Conservation (phyloP, 768 basidiomycete genomes). For the Coprinopsis cinerea region DNA sequence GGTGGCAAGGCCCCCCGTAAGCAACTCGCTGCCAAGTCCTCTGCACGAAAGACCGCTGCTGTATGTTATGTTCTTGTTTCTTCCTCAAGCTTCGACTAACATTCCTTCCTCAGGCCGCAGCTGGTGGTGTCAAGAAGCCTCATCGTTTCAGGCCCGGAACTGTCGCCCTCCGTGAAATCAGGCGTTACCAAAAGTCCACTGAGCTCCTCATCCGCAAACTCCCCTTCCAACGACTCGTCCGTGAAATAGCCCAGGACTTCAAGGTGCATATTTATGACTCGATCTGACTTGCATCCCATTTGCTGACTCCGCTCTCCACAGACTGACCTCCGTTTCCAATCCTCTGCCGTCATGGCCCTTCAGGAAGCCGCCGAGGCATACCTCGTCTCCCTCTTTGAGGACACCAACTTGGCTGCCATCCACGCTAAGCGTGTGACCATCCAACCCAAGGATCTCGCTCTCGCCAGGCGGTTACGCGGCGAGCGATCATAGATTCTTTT, state of each 20-base stretch:
- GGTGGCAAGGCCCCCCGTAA: constrained; percentile 84
- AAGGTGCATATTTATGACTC: constrained; percentile 83
- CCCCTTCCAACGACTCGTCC: constrained; percentile 91
- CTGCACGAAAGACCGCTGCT: constrained; percentile 42
- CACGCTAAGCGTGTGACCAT: constrained; percentile 80
- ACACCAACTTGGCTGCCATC: no score
- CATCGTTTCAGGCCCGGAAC: constrained; percentile 88
- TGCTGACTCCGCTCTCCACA: no score
- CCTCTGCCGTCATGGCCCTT: no score
- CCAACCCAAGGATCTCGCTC: constrained; percentile 81
- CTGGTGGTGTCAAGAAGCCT: constrained; percentile 96
- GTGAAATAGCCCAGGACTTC: constrained; percentile 95
- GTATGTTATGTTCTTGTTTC: constrained; percentile 37
- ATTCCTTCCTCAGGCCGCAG: constrained; percentile 48
- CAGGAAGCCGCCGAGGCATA: no score
- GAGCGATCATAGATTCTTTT: constrained; percentile 61
- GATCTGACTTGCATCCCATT: no score
- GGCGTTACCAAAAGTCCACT: constrained; percentile 89
- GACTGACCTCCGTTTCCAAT: constrained; percentile 81
- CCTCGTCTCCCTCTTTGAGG: no score
- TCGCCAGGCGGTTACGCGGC: constrained; percentile 74
- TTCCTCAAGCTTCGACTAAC: constrained; percentile 20
- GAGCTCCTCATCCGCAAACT: constrained; percentile 90
- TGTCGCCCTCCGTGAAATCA: constrained; percentile 90
- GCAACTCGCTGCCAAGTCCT: constrained; percentile 72